A percentile compares a stretch with the other conserved stretches of the same genome.
Evolutionary conservation across 2,329 filamentous ascomycete genomes (phyloP).

Genomic region (Aspergillus sp.): DNA sequence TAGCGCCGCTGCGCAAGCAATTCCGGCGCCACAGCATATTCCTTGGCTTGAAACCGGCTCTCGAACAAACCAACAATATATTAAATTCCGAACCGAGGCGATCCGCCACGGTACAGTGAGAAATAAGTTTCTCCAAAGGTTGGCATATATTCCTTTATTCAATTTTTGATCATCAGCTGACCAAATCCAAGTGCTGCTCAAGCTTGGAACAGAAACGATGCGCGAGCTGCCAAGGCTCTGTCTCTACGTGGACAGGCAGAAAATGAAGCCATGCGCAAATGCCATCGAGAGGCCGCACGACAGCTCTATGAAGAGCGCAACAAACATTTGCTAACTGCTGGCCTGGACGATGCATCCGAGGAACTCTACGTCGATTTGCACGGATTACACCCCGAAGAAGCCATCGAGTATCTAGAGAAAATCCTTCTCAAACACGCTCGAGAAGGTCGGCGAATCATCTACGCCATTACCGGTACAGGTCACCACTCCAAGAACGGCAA

Average conservation of each 20-base stretch:
- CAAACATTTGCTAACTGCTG: constrained; percentile 55
- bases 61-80: constrained; percentile 85
- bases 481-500: constrained; percentile 99
- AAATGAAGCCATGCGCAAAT: constrained; percentile 95
- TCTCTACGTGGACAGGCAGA: constrained; percentile 93
- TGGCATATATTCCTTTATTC: constrained; percentile 22
- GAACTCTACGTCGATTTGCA: constrained; percentile 96
- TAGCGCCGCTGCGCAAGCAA: constrained; percentile 76
- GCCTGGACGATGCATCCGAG: constrained; percentile 48
- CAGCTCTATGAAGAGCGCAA: constrained; percentile 94
- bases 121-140: constrained; percentile 97
- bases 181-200: constrained; percentile 71
- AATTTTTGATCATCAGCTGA: constrained; percentile 8
- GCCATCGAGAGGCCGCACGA: constrained; percentile 87
- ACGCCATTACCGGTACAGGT: constrained; percentile 94
- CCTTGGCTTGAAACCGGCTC: constrained; percentile 96
- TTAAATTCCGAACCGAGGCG: constrained; percentile 91
- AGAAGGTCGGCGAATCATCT: constrained; percentile 71
- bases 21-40: constrained; percentile 84
- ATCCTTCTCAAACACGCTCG: constrained; percentile 79
- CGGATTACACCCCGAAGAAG: constrained; percentile 97
- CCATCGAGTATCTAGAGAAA: constrained; percentile 87
- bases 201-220: constrained; percentile 98
- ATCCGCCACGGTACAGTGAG: constrained; percentile 95
- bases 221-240: constrained; percentile 89